A percentile compares a stretch with the other conserved stretches of the same genome.
phyloP scores from a whole-genome alignment of 2,329 filamentous ascomycete genomes.

The Clarireedia paspali region DNA sequence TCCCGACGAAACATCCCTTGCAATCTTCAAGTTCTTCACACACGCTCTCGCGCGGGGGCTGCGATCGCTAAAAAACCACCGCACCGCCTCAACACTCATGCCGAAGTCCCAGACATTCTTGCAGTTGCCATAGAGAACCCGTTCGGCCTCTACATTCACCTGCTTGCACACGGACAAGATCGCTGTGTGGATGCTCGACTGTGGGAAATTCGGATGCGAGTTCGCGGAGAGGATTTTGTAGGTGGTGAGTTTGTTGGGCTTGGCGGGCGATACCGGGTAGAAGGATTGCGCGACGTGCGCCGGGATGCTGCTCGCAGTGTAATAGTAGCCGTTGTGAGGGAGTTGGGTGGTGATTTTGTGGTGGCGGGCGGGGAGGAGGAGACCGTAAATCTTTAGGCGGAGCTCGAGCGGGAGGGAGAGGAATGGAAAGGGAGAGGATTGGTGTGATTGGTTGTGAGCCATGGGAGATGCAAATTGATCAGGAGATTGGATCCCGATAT shows the following conservation, averaged over 20 bases:
- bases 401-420: constrained; percentile 24
- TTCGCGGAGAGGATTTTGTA: constrained; percentile 24
- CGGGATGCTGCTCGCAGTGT: constrained; percentile 14
- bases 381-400: constrained; percentile 23
- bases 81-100: constrained; percentile 16
- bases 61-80: constrained; percentile 19
- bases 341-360: constrained; percentile 25
- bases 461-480: background rate
- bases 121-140: constrained; percentile 18
- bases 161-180: constrained; percentile 17
- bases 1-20: constrained; percentile 16
- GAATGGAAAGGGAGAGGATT: constrained; percentile 16
- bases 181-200: constrained; percentile 11
- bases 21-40: constrained; percentile 18
- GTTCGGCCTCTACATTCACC: constrained; percentile 18
- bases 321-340: constrained; percentile 23
- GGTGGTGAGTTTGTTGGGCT: constrained; percentile 14
- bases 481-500: background rate
- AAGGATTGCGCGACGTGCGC: constrained; percentile 12
- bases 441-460: background rate
- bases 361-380: constrained; percentile 21
- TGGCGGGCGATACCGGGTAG: constrained; percentile 16
- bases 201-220: constrained; percentile 11
- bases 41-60: constrained; percentile 11
- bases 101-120: constrained; percentile 21